Evolutionary conservation across 257 asterid species (phyloP).

Genomic region (Nicotiana obtusifolia): DNA sequence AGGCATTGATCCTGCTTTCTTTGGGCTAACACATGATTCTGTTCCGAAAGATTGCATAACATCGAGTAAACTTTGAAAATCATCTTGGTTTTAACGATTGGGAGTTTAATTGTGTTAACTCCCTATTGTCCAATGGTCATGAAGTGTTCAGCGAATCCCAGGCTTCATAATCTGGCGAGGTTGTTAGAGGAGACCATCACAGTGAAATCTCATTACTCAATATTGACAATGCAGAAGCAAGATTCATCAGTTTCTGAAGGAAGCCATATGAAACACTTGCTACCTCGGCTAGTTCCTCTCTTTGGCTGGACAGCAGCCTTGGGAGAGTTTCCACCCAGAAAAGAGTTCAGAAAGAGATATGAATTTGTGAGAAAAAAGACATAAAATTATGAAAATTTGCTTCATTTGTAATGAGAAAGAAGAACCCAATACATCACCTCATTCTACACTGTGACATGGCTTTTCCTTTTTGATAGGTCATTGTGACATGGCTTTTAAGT

Average conservation of each 20-base stretch:
- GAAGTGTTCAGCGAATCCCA: background rate
- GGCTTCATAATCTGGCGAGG: background rate
- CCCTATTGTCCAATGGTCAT: background rate
- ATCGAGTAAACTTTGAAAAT: background rate
- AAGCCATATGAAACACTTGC: background rate
- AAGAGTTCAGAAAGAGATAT: background rate
- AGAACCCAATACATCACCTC: background rate
- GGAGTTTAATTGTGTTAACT: background rate
- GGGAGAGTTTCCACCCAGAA: background rate
- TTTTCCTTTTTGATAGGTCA: background rate
- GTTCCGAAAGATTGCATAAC: background rate
- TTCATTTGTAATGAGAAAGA: background rate
- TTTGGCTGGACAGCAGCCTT: background rate
- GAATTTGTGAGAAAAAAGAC: background rate
- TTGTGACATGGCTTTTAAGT: background rate
- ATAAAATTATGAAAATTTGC: background rate
- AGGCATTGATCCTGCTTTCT: background rate
- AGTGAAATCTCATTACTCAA: background rate
- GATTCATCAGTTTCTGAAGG: background rate
- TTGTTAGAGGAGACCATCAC: background rate
- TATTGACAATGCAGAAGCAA: background rate
- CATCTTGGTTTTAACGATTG: background rate
- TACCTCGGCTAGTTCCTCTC: background rate
- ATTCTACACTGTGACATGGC: background rate
- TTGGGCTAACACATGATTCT: background rate